Base-by-base conservation (phyloP, 257 asterid genomes). In the Asclepias syriaca region DNA sequence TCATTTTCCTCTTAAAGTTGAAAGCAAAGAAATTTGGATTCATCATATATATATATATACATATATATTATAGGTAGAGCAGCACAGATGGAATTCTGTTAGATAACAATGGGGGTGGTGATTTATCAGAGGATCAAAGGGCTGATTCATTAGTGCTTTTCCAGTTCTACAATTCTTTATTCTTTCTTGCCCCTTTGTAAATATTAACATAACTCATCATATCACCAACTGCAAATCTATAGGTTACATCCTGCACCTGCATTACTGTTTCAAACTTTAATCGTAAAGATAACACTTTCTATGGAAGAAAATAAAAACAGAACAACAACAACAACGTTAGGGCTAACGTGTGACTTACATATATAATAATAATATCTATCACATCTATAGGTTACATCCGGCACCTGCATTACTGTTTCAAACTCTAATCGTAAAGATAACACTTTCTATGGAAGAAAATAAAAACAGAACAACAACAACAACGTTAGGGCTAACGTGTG, bases 81-180 rank as follows among this genome's bases (percentile, higher is more conserved):
- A 72, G 81, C 86, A 46, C 18, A 46, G 65, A 4, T 59, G 69
- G 77, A 76, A 69, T 65, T 70, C 75, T 46, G 93, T 87, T 82
- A 80, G 84, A 83, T 90, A 49, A 84, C 75, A 73, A 67, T 61
- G 40, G 79, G 59, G 85, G 64, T 69, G 68, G 65, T 67, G 81
- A 76, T 65, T 53, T 50, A 34, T 34, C 39, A 18, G 88, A 78
- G 68, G 78, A 76, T 66, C 71, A 67, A 18, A 72, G 66, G 70
- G 39, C 3, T 34, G 87, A 34, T 79, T 64, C 72, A 45, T 74
- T 85, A 79, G 80, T 50, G 46, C 48, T 34, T 50, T 53, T 67
- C 61, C 63, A 29, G 46, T 65, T 53, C 48, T 13, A 19, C 18
- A 3, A 34, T 51, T 53, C 65, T 50, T 56, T 11, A 19, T 79